Base-by-base conservation (phyloP, 495 filamentous ascomycete genomes). In the Tuber aestivum region DNA sequence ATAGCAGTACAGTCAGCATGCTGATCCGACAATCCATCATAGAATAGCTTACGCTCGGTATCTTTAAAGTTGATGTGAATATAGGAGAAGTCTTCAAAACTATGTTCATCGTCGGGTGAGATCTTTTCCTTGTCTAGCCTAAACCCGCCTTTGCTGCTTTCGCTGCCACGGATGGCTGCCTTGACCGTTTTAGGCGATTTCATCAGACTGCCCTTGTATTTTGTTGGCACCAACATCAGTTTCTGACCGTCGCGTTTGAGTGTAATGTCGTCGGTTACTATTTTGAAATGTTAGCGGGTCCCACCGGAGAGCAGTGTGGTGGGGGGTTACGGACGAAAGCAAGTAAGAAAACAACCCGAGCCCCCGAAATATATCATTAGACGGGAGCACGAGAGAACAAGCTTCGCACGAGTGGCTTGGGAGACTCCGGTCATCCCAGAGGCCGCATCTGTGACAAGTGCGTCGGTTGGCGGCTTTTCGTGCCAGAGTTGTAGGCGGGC, bases 221-320 rank as follows among this genome's bases (percentile, higher is more conserved):
- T 77, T 9, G 76, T 77, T 65, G 76, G 76, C 27, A 75, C 27
- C 0, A 77, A 32, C 61, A 70, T 75, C 38, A 75, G 27, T 41
- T 75, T 72, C 8, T 69, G 75, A n/a, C 37, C 73, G 4, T 75
- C 76, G 21, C 70, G 72, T 35, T 75, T 70, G 23, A 77, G 70
- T 27, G 73, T 75, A 48, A 77, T 77, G 27, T 72, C 76, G 50
- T 75, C 76, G n/a, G 76, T 77, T 70, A 77, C 76, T 77, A 9
- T 61, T 56, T 71, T 69, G 3, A 42, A 40, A 27, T 23, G 41
- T 77, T 75, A 77, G 32, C 10, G 48, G 56, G 12, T 12, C 3
- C 14, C 27, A 65, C 20, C 27, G 7, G 18, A 27, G 35, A 35
- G 27, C 1, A 56, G 16, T 35, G 27, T 9, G 32, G 16, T 27